Evolutionary conservation across 2,329 filamentous ascomycete genomes (phyloP), one percentile per base, ranked within the genome.

Genomic region (Nothophaeocryptopus gaeumannii): DNA sequence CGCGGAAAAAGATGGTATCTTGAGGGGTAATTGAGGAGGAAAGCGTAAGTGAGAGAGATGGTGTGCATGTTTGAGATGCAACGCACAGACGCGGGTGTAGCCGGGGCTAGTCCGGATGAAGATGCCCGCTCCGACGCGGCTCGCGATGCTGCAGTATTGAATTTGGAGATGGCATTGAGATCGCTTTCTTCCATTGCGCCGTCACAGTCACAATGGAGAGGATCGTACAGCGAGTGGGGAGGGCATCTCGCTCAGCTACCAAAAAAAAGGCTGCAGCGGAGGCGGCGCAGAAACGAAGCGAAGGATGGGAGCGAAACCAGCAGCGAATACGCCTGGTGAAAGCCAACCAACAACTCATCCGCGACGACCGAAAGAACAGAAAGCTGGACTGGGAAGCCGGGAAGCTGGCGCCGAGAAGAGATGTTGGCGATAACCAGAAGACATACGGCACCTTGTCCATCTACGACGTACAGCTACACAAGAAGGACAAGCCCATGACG

Each of bases 311-410:
- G 11, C 60, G 62, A 49, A 65, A 62, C 49, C 60, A 67, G 39
- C 50, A 47, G 26, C 49, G 37, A 47, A 42, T 51, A 41, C 54
- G 36, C 48, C 70, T 47, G 71, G 35, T 38, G 26, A 47, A 43
- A 41, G 50, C 41, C 15, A 48, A 45, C 43, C 50, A 45, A 14
- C 48, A 50, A 13, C 63, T 67, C 50, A 61, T 78, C 53, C 71
- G 72, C 55, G 63, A 66, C 12, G 81, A 81, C 37, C 78, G 81
- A 47, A 66, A 74, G 57, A 76, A 78, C 42, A 80, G 86, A 45
- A 79, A 78, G 53, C 86, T 95, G 67, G 85, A 92, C 68, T 95
- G 87, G 82, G 75, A 85, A 56, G 71, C 89, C 58, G 92, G 91
- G 0, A 80, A 87, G 8, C 67, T 96, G 56, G 85, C 89, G 2